Evolutionary conservation across 106 monocot species (phyloP), one percentile per base, ranked within the genome.

Genomic region (Dioscorea alata): DNA sequence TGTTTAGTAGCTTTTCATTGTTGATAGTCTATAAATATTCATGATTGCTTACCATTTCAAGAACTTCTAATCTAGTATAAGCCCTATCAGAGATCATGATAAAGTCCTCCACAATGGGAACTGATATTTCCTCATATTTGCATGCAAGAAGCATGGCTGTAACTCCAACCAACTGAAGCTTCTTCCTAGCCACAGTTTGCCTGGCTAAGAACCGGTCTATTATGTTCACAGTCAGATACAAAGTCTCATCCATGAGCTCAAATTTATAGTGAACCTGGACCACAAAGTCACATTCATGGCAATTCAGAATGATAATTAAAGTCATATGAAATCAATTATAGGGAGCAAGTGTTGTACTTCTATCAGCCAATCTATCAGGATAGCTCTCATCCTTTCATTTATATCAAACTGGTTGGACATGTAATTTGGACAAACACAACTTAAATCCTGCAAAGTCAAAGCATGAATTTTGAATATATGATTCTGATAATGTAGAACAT

Each of bases 91-190:
- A 87, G 42, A 91, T 87, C 61, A 71, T 76, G 12, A 86, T 75
- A 79, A 91, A 91, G 20, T 91, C 90, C 28, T 79, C 62, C 67
- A 86, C 86, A 81, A 84, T 79, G 0, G 90, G 90, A 72, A 84
- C 84, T 86, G 86, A 91, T 8, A 91, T 87, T 59, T 91, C 90
- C 56, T 91, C 90, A 32, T 86, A 91, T 62, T 91, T 91, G 77
- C 84, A 81, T 24, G 90, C 90, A 23, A 91, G 82, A 57, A 91
- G 82, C 90, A 91, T 86, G 10, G 90, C 73, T 9, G 76, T 74
- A 32, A 91, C 68, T 13, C 90, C 90, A 8, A 91, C 79, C 28
- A 91, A 86, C 82, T 91, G 86, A 56, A 91, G 64, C 61, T 91
- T 86, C 48, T 63, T 78, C 69, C 84, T 84, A 4, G 19, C 8